Evolutionary conservation across 495 filamentous ascomycete genomes (phyloP).

Genomic region (Daldinia childiae): DNA sequence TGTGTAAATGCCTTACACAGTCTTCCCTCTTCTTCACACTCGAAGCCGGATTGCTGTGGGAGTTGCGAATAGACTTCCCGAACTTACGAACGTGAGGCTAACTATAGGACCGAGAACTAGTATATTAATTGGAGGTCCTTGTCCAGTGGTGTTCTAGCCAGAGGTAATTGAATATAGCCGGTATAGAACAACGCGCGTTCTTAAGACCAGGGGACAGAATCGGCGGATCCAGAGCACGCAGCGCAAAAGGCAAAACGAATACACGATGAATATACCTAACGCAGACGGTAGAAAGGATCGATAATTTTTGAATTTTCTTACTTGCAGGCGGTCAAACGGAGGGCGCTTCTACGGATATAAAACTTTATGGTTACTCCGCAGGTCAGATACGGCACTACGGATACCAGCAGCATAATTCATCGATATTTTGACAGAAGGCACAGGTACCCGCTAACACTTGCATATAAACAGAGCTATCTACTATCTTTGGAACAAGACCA

Average conservation of each 20-base stretch:
- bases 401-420: slow-evolving; percentile 23
- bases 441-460: slow-evolving; percentile 12
- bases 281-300: slow-evolving; percentile 16
- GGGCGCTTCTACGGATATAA: slow-evolving; percentile 27
- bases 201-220: slow-evolving; percentile 23
- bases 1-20: neutral
- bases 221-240: slow-evolving; percentile 31
- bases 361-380: slow-evolving; percentile 16
- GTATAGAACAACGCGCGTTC: slow-evolving; percentile 42
- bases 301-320: slow-evolving; percentile 1
- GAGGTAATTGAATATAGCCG: slow-evolving; percentile 44
- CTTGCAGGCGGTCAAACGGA: slow-evolving; percentile 26
- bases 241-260: neutral
- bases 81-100: slow-evolving; percentile 31
- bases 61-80: slow-evolving; percentile 37
- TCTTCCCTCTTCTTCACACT: slow-evolving; percentile 32
- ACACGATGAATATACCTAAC: neutral
- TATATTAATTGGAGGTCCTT: slow-evolving; percentile 44
- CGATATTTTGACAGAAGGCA: slow-evolving; percentile 4
- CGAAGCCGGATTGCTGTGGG: slow-evolving; percentile 29
- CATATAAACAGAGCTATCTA: neutral
- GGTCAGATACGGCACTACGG: slow-evolving; percentile 27
- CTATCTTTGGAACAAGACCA: slow-evolving; percentile 6
- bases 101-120: slow-evolving; percentile 32
- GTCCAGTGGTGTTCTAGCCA: slow-evolving; percentile 39